Evolutionary conservation across 176 grass and related monocot species (phyloP), one percentile per base, ranked within the genome.

Genomic region (Aegilops bicornis): DNA sequence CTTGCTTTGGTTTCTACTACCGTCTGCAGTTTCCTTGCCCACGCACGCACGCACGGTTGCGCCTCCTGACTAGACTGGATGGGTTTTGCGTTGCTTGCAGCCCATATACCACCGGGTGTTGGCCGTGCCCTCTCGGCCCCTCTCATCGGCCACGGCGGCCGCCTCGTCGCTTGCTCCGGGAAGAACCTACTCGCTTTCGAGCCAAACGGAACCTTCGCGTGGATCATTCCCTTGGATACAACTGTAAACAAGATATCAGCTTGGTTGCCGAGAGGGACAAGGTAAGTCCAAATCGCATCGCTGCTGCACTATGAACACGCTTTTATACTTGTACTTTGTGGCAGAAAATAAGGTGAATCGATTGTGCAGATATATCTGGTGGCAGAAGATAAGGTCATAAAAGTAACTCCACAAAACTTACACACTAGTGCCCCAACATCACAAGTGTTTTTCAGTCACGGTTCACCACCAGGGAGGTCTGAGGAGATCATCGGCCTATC

Each of bases 331-430:
- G 31, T 31, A 10, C 30, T 23, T 42, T n/a, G 45, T 73, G 10
- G 33, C 22, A 24, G 58, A 74, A 3, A 37, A 32, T 31, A 19
- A 30, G 10, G 33, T 60, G 45, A 24, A 58, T 86, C 47, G 2
- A 35, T 15, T 84, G 40, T 40, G 33, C 79, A 98, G 93, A 90
- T 98, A 83, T 98, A 95, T 84, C n/a, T 95, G 86, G 80, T 94
- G 81, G 91, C 88, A 62, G 93, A 94, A 82, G 77, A 92, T 70
- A 87, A 73, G 64, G 82, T 98, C 81, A 40, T 98, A 33, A 90
- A 84, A 81, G 83, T 95, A 71, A 86, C 82, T 61, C 93, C 93
- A 65, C 64, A 30, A 32, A 87, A 84, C 67, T 19, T 79, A 76
- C 32, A 79, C 17, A 77, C 83, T 10, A 35, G 79, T 7, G 36